phyloP scores from a whole-genome alignment of 805 yeast genomes.

The Schizosaccharomyces japonicus region DNA sequence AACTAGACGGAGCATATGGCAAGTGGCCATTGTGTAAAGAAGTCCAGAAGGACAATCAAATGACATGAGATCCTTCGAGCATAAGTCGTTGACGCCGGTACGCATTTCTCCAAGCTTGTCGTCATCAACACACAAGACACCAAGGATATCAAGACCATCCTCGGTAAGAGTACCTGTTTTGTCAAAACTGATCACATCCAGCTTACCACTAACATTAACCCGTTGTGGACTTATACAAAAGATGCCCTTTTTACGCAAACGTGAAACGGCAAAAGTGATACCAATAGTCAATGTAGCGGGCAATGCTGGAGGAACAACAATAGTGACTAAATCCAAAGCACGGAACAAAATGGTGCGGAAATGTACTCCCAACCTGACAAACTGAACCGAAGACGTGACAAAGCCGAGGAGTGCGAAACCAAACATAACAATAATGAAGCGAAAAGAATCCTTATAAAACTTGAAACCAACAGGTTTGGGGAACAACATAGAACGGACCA shows the following conservation, averaged over 20 bases:
- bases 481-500: constrained; percentile 83
- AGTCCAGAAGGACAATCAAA: constrained; percentile 6
- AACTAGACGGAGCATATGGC: constrained; percentile 66
- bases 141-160: constrained; percentile 75
- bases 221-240: constrained; percentile 87
- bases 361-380: constrained; percentile 40
- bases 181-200: constrained; percentile 79
- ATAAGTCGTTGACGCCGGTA: constrained; percentile 10
- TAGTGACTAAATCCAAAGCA: constrained; percentile 81
- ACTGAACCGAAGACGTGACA: constrained; percentile 56
- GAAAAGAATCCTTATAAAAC: constrained; percentile 82
- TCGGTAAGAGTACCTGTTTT: constrained; percentile 95
- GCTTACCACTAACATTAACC: constrained; percentile 85
- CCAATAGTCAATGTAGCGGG: constrained; percentile 96
- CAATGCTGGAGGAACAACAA: constrained; percentile 94
- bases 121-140: constrained; percentile 23
- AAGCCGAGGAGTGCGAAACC: constrained; percentile 67
- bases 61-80: background rate
- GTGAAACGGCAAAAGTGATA: constrained; percentile 66
- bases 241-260: constrained; percentile 44
- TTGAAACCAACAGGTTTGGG: constrained; percentile 88
- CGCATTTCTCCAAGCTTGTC: constrained; percentile 4
- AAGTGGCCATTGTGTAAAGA: constrained; percentile 37
- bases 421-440: constrained; percentile 87
- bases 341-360: constrained; percentile 50